Evolutionary conservation across 192 early-diverging fungal genomes (phyloP), one percentile per base, ranked within the genome.

Genomic region (Chytriomyces sp.): DNA sequence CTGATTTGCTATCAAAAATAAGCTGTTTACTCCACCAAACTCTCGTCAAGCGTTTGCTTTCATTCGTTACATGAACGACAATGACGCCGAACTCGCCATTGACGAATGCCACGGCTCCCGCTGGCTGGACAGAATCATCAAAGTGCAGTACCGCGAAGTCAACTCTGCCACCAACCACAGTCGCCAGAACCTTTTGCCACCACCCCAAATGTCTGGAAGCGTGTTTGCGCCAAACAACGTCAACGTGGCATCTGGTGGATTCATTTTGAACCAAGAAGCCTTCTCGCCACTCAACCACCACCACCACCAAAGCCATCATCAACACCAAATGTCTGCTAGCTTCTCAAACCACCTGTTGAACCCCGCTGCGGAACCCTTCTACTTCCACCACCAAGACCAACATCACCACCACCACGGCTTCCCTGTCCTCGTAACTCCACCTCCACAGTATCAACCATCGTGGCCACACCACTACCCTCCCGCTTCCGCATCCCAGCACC

Each of bases 111-210:
- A 75, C 43, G 73, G 73, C 9, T 48, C 45, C 9, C 18, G 60
- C 18, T 75, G 73, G 73, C 63, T 75, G 7, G 73, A 65, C 20
- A 11, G 48, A 10, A 65, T 75, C 61, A 75, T 75, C 48, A 75
- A 75, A 50, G 73, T 75, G 1, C 46, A 65, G 49, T 75, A 65
- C 35, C 73, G 73, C 23, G 73, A 75, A 50, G 63, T 64, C 13
- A 16, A 64, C 35, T 35, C 35, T 35, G 35, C 4, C 35, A 35
- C 35, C 35, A 35, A 35, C 35, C 2, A 35, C 35, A 35, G 35
- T 35, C 35, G 35, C 35, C 35, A 35, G 35, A 35, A 35, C 35
- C 35, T 35, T 35, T 35, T 35, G 35, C 35, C 13, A 26, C 63
- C 63, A 26, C 18, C 24, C 24, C 18, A 16, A 2, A 3, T 26